These are phyloP conservation scores for Polyplosphaeria fusca DNA, from an alignment of 495 filamentous ascomycete species.

Conservation along the genomic window DNA sequence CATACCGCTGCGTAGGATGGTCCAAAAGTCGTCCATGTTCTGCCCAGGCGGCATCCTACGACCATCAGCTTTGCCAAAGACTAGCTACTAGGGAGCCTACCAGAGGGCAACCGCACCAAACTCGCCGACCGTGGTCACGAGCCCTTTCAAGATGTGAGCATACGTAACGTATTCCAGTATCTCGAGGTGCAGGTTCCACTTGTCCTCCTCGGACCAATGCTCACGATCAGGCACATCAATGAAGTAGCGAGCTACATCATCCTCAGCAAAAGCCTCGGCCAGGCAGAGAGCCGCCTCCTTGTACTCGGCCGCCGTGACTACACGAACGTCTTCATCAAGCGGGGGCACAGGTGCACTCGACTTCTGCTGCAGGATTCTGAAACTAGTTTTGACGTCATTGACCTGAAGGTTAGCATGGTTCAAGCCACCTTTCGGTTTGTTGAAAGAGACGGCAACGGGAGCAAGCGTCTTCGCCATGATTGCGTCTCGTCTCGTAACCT, in stretches of 20 bases:
- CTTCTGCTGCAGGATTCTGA: slow-evolving; percentile 28
- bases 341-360: slow-evolving; percentile 2
- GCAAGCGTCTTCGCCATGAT: slow-evolving; percentile 41
- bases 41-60: slow-evolving; percentile 72
- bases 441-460: slow-evolving; percentile 41
- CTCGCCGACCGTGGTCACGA: slow-evolving; percentile 69
- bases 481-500: slow-evolving; percentile 27
- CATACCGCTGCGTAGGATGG: slow-evolving; percentile 66
- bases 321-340: slow-evolving; percentile 48
- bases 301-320: slow-evolving; percentile 58
- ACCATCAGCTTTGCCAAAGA: slow-evolving; percentile 7
- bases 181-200: slow-evolving; percentile 69
- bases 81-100: slow-evolving; percentile 48
- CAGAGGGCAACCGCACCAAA: slow-evolving; percentile 75
- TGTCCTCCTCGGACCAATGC: slow-evolving; percentile 57
- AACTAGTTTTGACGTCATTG: slow-evolving; percentile 26
- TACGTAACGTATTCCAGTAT: slow-evolving; percentile 71
- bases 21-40: slow-evolving; percentile 68
- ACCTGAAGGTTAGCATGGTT: slow-evolving; percentile 17
- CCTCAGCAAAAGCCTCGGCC: slow-evolving; percentile 71
- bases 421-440: slow-evolving; percentile 27
- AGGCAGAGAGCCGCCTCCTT: slow-evolving; percentile 64
- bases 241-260: slow-evolving; percentile 70
- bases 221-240: slow-evolving; percentile 62
- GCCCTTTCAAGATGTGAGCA: slow-evolving; percentile 65